phyloP scores from a whole-genome alignment of 192 early-diverging fungal genomes.

The Funneliformis mosseae region DNA sequence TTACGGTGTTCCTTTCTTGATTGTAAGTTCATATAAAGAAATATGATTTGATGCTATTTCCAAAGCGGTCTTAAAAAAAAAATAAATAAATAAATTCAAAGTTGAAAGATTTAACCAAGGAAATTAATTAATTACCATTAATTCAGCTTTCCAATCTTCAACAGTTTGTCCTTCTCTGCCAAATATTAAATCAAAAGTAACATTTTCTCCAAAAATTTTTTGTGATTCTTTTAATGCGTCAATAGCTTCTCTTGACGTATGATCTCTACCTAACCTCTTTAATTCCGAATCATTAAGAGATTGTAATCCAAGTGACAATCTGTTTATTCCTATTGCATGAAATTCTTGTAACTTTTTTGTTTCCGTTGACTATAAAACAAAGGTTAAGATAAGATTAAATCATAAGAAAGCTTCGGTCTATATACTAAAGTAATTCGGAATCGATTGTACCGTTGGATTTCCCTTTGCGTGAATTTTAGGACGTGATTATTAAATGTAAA shows the following conservation, averaged over 20 bases:
- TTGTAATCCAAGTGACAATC: conserved; percentile 57
- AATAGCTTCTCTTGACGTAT: conserved; percentile 46
- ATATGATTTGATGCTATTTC: conserved; percentile 53
- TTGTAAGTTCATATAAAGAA: conserved; percentile 56
- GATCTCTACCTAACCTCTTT: conserved; percentile 50
- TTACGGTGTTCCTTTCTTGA: conserved; percentile 57
- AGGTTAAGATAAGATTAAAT: neutral
- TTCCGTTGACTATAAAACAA: conserved; percentile 37
- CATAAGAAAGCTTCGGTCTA: too few species aligned
- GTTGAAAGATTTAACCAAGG: too few species aligned
- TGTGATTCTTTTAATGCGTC: conserved; percentile 45
- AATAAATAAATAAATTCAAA: too few species aligned
- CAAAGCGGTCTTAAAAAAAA: conserved; percentile 34
- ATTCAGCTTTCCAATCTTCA: conserved; percentile 47
- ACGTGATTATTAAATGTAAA: too few species aligned
- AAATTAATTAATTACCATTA: conserved; percentile 39
- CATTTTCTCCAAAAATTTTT: conserved; percentile 43
- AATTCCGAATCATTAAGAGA: conserved; percentile 47
- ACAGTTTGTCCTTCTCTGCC: conserved; percentile 50
- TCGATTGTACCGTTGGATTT: conserved; percentile 52
- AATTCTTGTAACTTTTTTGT: conserved; percentile 40
- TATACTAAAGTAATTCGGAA: too few species aligned
- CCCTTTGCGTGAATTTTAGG: conserved; percentile 39
- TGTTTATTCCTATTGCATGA: conserved; percentile 51
- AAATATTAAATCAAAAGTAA: conserved; percentile 59